phyloP scores from a whole-genome alignment of 805 yeast genomes.

The Teunomyces atbi region DNA sequence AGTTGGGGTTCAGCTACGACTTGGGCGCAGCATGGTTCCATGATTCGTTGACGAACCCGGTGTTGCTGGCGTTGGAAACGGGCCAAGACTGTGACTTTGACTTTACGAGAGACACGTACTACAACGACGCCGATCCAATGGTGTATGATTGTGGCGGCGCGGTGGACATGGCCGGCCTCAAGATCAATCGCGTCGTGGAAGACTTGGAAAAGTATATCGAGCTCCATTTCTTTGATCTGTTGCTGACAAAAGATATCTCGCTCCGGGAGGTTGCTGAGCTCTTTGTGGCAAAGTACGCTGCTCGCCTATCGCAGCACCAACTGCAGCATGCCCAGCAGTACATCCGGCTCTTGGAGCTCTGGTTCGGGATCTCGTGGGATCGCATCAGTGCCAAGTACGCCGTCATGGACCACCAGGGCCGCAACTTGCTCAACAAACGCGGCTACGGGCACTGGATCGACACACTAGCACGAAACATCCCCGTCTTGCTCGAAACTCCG shows the following conservation, averaged over 20 bases:
- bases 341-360: slow-evolving; percentile 62
- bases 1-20: slow-evolving; percentile 48
- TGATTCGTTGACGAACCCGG: slow-evolving; percentile 66
- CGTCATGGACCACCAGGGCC: slow-evolving; percentile 68
- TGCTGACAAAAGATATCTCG: slow-evolving; percentile 51
- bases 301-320: slow-evolving; percentile 52
- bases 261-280: slow-evolving; percentile 47
- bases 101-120: slow-evolving; percentile 40
- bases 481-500: slow-evolving; percentile 35
- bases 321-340: slow-evolving; percentile 49
- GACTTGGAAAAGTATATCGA: slow-evolving; percentile 64
- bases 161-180: slow-evolving; percentile 26
- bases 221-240: slow-evolving; percentile 49
- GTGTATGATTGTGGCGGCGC: slow-evolving; percentile 32
- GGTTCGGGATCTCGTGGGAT: slow-evolving; percentile 77
- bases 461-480: slow-evolving; percentile 36
- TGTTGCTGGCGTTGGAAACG: slow-evolving; percentile 20
- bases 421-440: slow-evolving; percentile 67
- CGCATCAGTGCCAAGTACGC: slow-evolving; percentile 67
- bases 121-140: slow-evolving; percentile 44
- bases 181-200: slow-evolving; percentile 36
- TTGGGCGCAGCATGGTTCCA: slow-evolving; percentile 95
- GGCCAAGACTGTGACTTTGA: slow-evolving; percentile 15
- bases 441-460: slow-evolving; percentile 58
- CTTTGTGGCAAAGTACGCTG: slow-evolving; percentile 46